Evolutionary conservation across 2,329 filamentous ascomycete genomes (phyloP).

Genomic region (Ophiocordyceps australis): DNA sequence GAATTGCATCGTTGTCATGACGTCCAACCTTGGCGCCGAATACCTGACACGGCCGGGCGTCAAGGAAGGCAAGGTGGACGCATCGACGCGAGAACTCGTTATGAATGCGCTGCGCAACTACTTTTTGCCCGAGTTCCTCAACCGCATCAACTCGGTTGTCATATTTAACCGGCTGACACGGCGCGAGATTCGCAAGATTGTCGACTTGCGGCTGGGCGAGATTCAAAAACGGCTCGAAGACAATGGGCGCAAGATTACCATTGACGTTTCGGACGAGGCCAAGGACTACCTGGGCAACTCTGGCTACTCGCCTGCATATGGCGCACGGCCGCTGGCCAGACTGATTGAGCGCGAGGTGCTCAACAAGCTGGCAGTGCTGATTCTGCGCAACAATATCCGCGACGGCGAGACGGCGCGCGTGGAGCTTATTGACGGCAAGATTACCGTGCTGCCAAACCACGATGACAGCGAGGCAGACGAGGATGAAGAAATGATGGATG

Average conservation of each 20-base stretch:
- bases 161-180: conserved; percentile 96
- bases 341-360: conserved; percentile 96
- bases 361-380: conserved; percentile 80
- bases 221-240: conserved; percentile 79
- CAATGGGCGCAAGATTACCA: conserved; percentile 74
- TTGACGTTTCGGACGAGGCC: conserved; percentile 67
- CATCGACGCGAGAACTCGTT: conserved; percentile 71
- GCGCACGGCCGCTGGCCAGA: conserved; percentile 70
- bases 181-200: conserved; percentile 83
- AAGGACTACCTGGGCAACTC: conserved; percentile 85
- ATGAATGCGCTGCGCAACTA: conserved; percentile 84
- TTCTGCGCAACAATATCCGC: conserved; percentile 65
- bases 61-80: conserved; percentile 71
- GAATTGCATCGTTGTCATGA: conserved; percentile 99
- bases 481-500: conserved; percentile 55
- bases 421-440: conserved; percentile 60
- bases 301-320: conserved; percentile 90
- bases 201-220: conserved; percentile 72
- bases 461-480: conserved; percentile 38
- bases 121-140: conserved; percentile 96
- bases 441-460: conserved; percentile 74
- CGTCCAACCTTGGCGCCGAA: conserved; percentile 89
- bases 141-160: conserved; percentile 88
- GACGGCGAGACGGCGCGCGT: conserved; percentile 76
- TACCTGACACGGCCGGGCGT: conserved; percentile 67